A percentile compares a stretch with the other conserved stretches of the same genome.
These are phyloP conservation scores for Linnemannia elongata DNA, from an alignment of 192 early-diverging fungal genomes.

Conservation along the genomic window DNA sequence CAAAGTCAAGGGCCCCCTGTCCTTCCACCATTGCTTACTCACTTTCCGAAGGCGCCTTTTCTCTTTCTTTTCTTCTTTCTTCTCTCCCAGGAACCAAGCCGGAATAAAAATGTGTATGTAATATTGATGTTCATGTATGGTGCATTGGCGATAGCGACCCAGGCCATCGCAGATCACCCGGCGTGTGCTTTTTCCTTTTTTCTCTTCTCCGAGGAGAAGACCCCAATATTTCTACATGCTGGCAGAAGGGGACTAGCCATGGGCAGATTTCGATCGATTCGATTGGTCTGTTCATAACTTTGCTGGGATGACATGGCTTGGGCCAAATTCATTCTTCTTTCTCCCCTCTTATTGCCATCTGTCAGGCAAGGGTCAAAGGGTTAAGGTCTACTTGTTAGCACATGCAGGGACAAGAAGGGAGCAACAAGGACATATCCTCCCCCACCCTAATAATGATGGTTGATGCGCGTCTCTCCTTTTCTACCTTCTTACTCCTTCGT, in stretches of 20 bases:
- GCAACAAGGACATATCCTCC: no score
- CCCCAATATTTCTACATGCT: no score
- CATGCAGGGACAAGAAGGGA: no score
- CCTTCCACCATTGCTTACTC: neutral
- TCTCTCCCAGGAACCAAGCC: neutral
- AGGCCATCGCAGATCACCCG: neutral
- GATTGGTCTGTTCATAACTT: neutral
- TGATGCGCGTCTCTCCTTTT: no score
- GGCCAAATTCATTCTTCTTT: no score
- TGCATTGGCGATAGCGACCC: neutral
- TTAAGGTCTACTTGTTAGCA: no score
- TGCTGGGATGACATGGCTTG: no score
- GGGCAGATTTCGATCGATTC: conserved; percentile 4
- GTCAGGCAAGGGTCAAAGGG: no score
- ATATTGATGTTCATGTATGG: neutral
- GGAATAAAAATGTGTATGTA: neutral
- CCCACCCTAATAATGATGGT: no score
- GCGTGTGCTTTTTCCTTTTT: neutral
- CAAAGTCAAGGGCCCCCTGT: neutral
- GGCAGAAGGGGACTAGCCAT: neutral
- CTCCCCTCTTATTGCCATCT: neutral
- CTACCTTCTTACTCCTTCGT: no score
- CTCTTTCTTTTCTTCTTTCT: neutral
- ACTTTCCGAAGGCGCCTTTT: neutral
- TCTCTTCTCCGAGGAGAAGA: neutral